Evolutionary conservation across 1,284 basidiomycete genomes (phyloP), one percentile per base, ranked within the genome.

Genomic region (Macrocystidia cucumis): DNA sequence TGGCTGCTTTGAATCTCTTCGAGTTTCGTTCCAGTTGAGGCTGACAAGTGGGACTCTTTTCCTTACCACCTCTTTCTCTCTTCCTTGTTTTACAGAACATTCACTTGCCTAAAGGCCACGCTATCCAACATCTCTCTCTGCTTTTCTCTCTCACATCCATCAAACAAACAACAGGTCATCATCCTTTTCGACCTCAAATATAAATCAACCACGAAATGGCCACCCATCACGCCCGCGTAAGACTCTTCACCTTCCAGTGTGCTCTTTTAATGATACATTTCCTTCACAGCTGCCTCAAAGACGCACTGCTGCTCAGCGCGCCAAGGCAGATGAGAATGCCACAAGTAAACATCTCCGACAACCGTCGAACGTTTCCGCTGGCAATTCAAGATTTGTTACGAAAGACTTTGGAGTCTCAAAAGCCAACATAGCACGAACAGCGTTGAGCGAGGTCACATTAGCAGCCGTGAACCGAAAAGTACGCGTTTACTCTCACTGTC

Each of bases 281-380:
- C n/a, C 37, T 17, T 20, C 9, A 4, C 35, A 65, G 62, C 46
- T 63, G 32, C 60, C 61, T 18, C 59, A 60, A 50, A 55, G 63
- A 40, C 68, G 74, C 43, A 51, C 50, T 35, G 50, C 62, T 39
- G 52, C 62, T 42, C 72, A 70, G 54, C 79, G 83, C 50, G 56
- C 63, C 51, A 84, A 80, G 60, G 69, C 57, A 34, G 84, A 87
- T 51, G 83, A 87, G 63, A 87, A 87, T 50, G 78, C 82, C 31
- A 68, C 67, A 47, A 73, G 67, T 49, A 74, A 65, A 57, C 75
- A 83, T 48, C 48, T 66, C 30, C 76, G 80, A 41, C 76, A 81
- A 47, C 45, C 65, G 14, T 78, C 78, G 11, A 67, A 62, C 44
- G 60, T 59, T 43, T 53, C 61, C 33, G 47, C 60, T 37, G 65